These are phyloP conservation scores for Funneliformis geosporum DNA, from an alignment of 192 early-diverging fungal species.

Conservation along the genomic window DNA sequence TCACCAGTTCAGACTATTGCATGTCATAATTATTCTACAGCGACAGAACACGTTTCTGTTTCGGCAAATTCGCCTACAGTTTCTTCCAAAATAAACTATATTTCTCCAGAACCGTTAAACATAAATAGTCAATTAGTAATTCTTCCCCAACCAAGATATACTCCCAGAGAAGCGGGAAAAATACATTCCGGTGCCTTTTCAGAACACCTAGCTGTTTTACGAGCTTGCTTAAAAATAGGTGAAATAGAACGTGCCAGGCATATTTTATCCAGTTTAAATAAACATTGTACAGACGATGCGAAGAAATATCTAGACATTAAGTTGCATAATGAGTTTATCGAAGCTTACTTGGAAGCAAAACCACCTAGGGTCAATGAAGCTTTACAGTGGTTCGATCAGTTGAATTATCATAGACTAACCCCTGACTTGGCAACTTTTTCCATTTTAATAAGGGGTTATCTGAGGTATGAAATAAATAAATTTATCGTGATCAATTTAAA, in stretches of 20 bases:
- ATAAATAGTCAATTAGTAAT: constrained; percentile 20
- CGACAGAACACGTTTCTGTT: not conserved
- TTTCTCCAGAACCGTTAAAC: constrained; percentile 35
- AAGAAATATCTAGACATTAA: constrained; percentile 63
- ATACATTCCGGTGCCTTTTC: constrained; percentile 44
- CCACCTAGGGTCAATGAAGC: constrained; percentile 53
- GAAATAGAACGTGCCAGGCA: constrained; percentile 72
- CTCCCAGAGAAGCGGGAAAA: constrained; percentile 29
- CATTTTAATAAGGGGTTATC: constrained; percentile 70
- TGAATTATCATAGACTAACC: constrained; percentile 54
- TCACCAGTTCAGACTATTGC: not conserved
- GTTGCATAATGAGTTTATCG: constrained; percentile 84
- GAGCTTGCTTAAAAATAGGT: constrained; percentile 76
- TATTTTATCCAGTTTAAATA: constrained; percentile 65
- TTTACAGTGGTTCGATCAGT: constrained; percentile 70
- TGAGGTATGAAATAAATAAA: constrained; percentile 55
- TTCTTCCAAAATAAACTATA: constrained; percentile 21
- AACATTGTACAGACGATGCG: constrained; percentile 71
- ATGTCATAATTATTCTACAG: not conserved
- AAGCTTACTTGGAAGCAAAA: constrained; percentile 61
- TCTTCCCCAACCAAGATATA: constrained; percentile 20
- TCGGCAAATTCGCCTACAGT: not conserved
- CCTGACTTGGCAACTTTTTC: constrained; percentile 77
- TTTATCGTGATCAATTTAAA: too few relatives aligned
- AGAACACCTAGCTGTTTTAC: constrained; percentile 77